Evolutionary conservation across 805 yeast genomes (phyloP), one percentile per base, ranked within the genome.

Genomic region (Candida morakotiae): DNA sequence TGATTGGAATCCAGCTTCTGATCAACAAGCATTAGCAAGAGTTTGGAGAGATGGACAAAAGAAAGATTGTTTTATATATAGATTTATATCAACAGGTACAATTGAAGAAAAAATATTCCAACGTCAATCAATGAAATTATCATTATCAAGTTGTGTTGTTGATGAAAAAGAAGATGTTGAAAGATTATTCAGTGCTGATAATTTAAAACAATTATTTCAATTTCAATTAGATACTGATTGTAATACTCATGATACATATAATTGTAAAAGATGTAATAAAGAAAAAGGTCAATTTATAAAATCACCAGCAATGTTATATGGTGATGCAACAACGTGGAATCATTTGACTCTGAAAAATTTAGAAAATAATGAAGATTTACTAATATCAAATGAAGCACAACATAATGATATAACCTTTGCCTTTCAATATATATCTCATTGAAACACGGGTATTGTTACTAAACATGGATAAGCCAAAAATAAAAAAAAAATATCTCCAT

Each of bases 21-120:
- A 91, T 55, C 98, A 93, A 57, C 98, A 91, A 62, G 98, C 98
- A 0, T 69, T 93, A 44, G 98, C 98, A 0, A 76, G 98, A 59
- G 96, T 93, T 4, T 93, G 98, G 98, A 80, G 98, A 71, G 98
- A 93, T 63, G 98, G 98, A 0, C 98, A 91, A 55, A 91, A 86
- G 70, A 93, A 91, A 60, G 95, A 86, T 58, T 93, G 98, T 65
- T 91, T 83, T 52, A 93, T 91, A 28, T 93, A 93, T 59, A 71
- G 98, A 48, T 89, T 93, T 49, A 89, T 91, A 40, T 76, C 94
- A 5, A 88, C 98, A 0, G 98, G 98, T 9, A 79, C 96, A 1
- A 93, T 91, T 37, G 98, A 91, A 53, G 98, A 91, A 52, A 93
- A 93, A 60, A 93, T 93, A 23, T 87, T 85, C 60, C 98, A 93